Evolutionary conservation across 1,284 basidiomycete genomes (phyloP).

Genomic region (Naganishia liquefaciens): DNA sequence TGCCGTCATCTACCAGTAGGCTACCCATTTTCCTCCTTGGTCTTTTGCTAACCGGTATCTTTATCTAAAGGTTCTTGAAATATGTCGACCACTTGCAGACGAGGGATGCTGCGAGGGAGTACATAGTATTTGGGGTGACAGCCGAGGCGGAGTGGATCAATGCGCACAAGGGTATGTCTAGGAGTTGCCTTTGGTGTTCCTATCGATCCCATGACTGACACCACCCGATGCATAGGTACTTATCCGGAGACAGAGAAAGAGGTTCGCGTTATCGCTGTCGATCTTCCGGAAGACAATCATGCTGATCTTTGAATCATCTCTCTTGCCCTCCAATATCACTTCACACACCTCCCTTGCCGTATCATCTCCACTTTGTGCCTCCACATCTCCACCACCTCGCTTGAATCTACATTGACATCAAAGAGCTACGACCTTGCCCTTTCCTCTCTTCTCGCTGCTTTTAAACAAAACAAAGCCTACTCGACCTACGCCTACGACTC

Average conservation of each 20-base stretch:
- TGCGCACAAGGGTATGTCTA: constrained; percentile 21
- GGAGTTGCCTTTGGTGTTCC: not conserved
- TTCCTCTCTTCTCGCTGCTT: constrained; percentile 10
- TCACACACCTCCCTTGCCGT: not conserved
- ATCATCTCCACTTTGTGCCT: too few relatives aligned
- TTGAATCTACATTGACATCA: not conserved
- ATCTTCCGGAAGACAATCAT: not conserved
- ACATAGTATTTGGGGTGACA: constrained; percentile 21
- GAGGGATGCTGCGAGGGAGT: constrained; percentile 19
- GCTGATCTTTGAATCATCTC: not conserved
- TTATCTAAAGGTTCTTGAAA: constrained; percentile 25
- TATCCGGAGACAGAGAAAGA: constrained; percentile 21
- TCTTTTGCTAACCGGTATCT: not conserved
- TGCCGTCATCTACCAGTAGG: constrained; percentile 28
- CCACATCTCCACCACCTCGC: not conserved
- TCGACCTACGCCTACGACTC: constrained; percentile 23
- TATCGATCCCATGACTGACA: too few relatives aligned
- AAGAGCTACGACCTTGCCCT: constrained; percentile 24
- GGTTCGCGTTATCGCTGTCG: not conserved
- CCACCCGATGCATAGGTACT: not conserved
- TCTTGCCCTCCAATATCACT: not conserved
- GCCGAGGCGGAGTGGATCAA: constrained; percentile 30
- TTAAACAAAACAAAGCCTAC: constrained; percentile 12
- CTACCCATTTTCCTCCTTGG: not conserved
- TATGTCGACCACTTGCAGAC: constrained; percentile 22